Percentiles rank a stretch among this genome's conserved stretches.
Conservation (phyloP, 2,329 filamentous ascomycete species). For the Colletotrichum lentis region DNA sequence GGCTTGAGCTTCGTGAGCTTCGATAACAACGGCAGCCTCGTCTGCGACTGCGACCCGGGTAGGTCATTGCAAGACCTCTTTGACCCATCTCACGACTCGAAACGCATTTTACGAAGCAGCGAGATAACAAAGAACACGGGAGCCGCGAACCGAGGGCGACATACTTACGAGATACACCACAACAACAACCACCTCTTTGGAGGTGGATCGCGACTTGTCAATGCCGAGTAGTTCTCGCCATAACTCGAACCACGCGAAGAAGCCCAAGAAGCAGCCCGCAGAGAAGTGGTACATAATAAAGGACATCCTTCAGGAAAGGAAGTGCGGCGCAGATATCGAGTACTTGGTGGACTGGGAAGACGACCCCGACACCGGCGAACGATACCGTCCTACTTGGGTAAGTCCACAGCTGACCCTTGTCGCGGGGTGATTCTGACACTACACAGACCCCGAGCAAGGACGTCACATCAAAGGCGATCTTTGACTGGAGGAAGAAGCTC, state of each 20-base stretch:
- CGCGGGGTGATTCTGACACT: slow-evolving; percentile 15
- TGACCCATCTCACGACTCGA: background rate
- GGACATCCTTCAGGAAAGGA: slow-evolving; percentile 49
- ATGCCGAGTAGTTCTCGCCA: slow-evolving; percentile 32
- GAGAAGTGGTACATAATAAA: slow-evolving; percentile 48
- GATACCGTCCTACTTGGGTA: slow-evolving; percentile 49
- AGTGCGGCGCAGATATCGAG: slow-evolving; percentile 41
- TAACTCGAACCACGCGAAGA: slow-evolving; percentile 26
- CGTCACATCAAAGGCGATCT: slow-evolving; percentile 45
- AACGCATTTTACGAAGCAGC: background rate
- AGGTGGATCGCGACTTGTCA: slow-evolving; percentile 34
- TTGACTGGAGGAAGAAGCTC: slow-evolving; percentile 47
- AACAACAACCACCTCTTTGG: slow-evolving; percentile 32
- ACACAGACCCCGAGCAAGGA: slow-evolving; percentile 38
- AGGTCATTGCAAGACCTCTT: slow-evolving; percentile 23
- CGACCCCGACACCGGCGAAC: slow-evolving; percentile 45
- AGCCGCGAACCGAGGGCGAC: background rate
- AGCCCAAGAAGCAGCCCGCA: slow-evolving; percentile 21
- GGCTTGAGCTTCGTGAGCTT: slow-evolving; percentile 33
- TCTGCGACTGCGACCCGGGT: slow-evolving; percentile 25
- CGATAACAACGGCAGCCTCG: slow-evolving; percentile 35
- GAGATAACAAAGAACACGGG: slow-evolving; percentile 6
- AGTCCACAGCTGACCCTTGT: slow-evolving; percentile 33
- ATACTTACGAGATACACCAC: slow-evolving; percentile 4
- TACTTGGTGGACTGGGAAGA: slow-evolving; percentile 53